phyloP scores from a whole-genome alignment of 805 yeast species.

The Metschnikowia noctiluminum region DNA sequence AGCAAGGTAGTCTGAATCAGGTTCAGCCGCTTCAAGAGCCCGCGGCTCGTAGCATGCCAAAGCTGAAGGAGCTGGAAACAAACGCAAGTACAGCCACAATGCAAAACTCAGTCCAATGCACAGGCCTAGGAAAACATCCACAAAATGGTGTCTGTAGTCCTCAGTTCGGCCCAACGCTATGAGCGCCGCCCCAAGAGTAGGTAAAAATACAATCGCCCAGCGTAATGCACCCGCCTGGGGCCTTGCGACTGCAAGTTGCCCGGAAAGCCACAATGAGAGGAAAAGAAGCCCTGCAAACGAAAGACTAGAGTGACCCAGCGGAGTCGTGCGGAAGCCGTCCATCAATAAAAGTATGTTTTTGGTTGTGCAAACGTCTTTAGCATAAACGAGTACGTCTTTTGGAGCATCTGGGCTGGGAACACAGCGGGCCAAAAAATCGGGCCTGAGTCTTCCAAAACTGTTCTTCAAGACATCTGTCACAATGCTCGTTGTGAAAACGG shows the following conservation, averaged over 20 bases:
- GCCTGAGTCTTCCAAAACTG: slow-evolving; percentile 86
- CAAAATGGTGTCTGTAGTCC: slow-evolving; percentile 91
- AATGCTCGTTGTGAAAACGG: slow-evolving; percentile 57
- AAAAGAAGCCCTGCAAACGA: slow-evolving; percentile 68
- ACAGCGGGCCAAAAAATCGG: slow-evolving; percentile 89
- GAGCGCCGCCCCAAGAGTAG: slow-evolving; percentile 63
- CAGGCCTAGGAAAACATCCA: slow-evolving; percentile 77
- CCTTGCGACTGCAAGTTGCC: slow-evolving; percentile 52
- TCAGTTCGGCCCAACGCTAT: slow-evolving; percentile 85
- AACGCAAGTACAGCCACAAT: slow-evolving; percentile 50
- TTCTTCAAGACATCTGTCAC: slow-evolving; percentile 74
- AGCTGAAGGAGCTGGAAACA: slow-evolving; percentile 43
- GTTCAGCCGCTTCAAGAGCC: slow-evolving; percentile 14
- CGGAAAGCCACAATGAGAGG: slow-evolving; percentile 60
- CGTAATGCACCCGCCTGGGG: slow-evolving; percentile 62
- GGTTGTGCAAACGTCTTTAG: slow-evolving; percentile 66
- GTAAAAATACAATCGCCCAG: slow-evolving; percentile 48
- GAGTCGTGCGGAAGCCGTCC: slow-evolving; percentile 81
- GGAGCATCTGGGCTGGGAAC: slow-evolving; percentile 62
- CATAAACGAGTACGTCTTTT: slow-evolving; percentile 48
- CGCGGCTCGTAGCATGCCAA: slow-evolving; percentile 40
- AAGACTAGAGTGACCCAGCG: slow-evolving; percentile 76
- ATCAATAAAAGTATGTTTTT: slow-evolving; percentile 38
- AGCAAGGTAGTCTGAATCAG: slow-evolving; percentile 13
- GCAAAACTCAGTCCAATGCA: slow-evolving; percentile 62